Evolutionary conservation across 129 eudicot genomes (phyloP).

Genomic region (Helianthus tuberosus): DNA sequence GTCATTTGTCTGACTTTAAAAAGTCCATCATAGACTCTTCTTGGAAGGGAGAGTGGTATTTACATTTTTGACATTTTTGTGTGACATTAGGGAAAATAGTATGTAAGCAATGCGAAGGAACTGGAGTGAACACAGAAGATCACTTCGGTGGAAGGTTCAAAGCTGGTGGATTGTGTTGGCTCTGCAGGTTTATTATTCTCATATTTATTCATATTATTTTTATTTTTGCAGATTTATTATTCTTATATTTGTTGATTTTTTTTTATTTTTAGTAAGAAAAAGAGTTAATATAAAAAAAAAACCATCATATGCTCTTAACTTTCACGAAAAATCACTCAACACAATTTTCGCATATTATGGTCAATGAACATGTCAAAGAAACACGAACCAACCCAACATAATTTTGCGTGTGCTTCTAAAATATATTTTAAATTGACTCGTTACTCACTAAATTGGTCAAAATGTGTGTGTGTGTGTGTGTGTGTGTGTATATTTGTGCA

Average conservation of each 20-base stretch:
- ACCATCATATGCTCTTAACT: background rate
- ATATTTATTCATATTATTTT: background rate
- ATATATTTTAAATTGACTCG: too few species aligned
- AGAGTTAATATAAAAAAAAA: too few species aligned
- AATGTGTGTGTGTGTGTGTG: too few species aligned
- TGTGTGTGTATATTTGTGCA: background rate
- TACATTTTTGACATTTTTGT: conserved; percentile 9
- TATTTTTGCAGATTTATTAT: background rate
- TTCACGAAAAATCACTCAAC: too few species aligned
- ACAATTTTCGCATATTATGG: too few species aligned
- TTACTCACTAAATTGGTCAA: too few species aligned
- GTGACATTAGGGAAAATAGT: conserved; percentile 47
- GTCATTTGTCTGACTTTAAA: background rate
- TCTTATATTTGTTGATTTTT: conserved; percentile 13
- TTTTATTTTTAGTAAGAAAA: background rate
- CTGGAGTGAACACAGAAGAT: conserved; percentile 80
- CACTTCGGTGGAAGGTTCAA: conserved; percentile 79
- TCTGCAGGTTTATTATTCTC: conserved; percentile 67
- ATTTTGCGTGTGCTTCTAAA: too few species aligned
- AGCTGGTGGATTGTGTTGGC: conserved; percentile 94
- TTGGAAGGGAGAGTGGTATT: background rate
- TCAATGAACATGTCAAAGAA: too few species aligned
- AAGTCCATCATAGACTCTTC: background rate
- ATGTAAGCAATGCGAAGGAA: conserved; percentile 70
- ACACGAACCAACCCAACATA: too few species aligned